Conservation (phyloP, 306 rosid species). For the Vachellia collinsii region DNA sequence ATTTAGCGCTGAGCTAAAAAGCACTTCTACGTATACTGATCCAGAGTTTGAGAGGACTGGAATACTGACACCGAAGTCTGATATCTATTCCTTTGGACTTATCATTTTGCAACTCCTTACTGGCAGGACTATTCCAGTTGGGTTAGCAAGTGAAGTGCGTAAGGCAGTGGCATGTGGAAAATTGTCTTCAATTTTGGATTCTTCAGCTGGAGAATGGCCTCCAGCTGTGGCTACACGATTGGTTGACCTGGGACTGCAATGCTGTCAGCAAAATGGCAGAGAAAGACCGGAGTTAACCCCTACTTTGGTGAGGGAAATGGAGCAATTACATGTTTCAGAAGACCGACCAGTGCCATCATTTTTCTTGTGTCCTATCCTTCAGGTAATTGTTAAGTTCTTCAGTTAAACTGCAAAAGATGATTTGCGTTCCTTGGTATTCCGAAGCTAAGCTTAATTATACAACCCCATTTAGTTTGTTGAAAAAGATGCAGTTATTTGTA, state of each 20-base stretch:
- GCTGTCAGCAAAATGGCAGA: constrained; percentile 67
- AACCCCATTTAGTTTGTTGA: constrained; percentile 5
- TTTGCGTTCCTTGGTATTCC: neutral
- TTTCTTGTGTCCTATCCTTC: constrained; percentile 85
- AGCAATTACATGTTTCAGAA: constrained; percentile 68
- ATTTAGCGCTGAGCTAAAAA: constrained; percentile 66
- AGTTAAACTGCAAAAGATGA: neutral
- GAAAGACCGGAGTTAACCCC: constrained; percentile 82
- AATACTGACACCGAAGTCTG: constrained; percentile 76
- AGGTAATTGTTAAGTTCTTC: constrained; percentile 48
- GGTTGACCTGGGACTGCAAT: constrained; percentile 76
- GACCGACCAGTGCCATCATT: constrained; percentile 78
- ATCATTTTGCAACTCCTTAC: constrained; percentile 84
- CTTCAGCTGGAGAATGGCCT: constrained; percentile 87
- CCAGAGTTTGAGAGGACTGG: constrained; percentile 80
- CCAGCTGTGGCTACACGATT: constrained; percentile 51
- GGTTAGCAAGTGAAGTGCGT: constrained; percentile 62
- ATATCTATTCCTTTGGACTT: constrained; percentile 78
- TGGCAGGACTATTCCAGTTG: constrained; percentile 59
- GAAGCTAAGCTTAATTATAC: constrained; percentile 14
- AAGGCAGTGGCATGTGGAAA: constrained; percentile 61
- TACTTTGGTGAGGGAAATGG: constrained; percentile 72
- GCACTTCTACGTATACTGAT: constrained; percentile 67
- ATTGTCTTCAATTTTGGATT: constrained; percentile 63
- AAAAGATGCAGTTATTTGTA: neutral